Conservation (phyloP, 305 asterid genomes). For the Fraxinus floribunda region DNA sequence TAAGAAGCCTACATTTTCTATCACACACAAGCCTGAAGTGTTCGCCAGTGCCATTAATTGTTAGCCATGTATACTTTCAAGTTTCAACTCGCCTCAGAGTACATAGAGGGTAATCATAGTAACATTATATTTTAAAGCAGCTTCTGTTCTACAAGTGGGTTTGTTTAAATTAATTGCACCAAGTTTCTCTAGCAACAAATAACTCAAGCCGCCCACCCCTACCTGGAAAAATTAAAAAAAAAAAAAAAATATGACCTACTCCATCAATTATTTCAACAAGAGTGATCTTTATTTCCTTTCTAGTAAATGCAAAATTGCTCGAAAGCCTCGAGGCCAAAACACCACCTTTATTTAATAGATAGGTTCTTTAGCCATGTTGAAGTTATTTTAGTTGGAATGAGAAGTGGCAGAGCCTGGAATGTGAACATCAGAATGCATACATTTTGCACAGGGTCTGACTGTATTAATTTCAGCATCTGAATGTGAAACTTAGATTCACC, state of each 20-base stretch:
- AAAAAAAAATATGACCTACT: neutral
- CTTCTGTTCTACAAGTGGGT: neutral
- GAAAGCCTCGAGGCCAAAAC: neutral
- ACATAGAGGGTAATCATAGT: neutral
- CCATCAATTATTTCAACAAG: neutral
- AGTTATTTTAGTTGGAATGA: neutral
- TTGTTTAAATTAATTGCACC: neutral
- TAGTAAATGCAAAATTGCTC: neutral
- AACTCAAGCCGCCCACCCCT: neutral
- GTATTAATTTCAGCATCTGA: neutral
- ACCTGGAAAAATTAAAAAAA: neutral
- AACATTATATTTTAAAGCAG: neutral
- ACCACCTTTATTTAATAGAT: neutral
- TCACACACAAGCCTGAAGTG: neutral
- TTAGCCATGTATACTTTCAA: neutral
- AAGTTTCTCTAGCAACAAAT: neutral
- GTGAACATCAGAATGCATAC: neutral
- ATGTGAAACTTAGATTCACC: constrained; percentile 1
- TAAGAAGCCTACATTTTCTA: neutral
- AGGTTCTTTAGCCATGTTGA: neutral
- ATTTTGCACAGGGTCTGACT: neutral
- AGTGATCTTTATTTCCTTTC: neutral
- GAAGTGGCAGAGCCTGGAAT: constrained; percentile 4
- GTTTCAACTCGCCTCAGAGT: neutral
- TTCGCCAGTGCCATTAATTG: neutral